Conservation (phyloP, 2,329 filamentous ascomycete species). For the Fusarium chlamydosporum region DNA sequence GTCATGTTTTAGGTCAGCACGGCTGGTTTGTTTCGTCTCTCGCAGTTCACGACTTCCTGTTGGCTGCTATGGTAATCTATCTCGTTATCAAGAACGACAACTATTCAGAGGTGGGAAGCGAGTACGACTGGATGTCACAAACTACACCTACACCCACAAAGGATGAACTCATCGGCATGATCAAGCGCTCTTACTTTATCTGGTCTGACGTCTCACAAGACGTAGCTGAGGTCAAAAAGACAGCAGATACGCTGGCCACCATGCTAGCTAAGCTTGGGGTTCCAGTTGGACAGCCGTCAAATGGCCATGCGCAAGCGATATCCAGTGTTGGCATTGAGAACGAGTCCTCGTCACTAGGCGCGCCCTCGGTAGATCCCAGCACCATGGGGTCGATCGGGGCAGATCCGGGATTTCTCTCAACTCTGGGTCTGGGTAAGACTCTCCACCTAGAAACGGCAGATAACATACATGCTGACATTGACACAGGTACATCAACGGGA, state of each 20-base stretch:
- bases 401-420: slow-evolving; percentile 43
- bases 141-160: slow-evolving; percentile 55
- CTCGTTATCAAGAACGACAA: slow-evolving; percentile 63
- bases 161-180: slow-evolving; percentile 57
- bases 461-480: slow-evolving; percentile 34
- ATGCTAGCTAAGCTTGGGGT: slow-evolving; percentile 62
- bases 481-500: slow-evolving; percentile 38
- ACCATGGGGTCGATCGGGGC: slow-evolving; percentile 39
- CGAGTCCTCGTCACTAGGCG: slow-evolving; percentile 38
- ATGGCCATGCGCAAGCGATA: slow-evolving; percentile 3
- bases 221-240: slow-evolving; percentile 61
- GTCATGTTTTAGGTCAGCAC: slow-evolving; percentile 65
- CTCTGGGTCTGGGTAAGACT: slow-evolving; percentile 45
- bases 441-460: slow-evolving; percentile 1
- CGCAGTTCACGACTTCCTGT: slow-evolving; percentile 71
- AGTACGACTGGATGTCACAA: slow-evolving; percentile 55
- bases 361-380: slow-evolving; percentile 43
- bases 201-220: slow-evolving; percentile 60
- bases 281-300: slow-evolving; percentile 45
- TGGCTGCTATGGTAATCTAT: slow-evolving; percentile 73
- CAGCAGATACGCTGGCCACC: slow-evolving; percentile 60
- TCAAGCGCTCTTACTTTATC: slow-evolving; percentile 60
- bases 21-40: slow-evolving; percentile 71
- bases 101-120: slow-evolving; percentile 56
- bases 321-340: slow-evolving; percentile 18